Evolutionary conservation across 192 early-diverging fungal species (phyloP).

Genomic region (Rhizophlyctis rosea): DNA sequence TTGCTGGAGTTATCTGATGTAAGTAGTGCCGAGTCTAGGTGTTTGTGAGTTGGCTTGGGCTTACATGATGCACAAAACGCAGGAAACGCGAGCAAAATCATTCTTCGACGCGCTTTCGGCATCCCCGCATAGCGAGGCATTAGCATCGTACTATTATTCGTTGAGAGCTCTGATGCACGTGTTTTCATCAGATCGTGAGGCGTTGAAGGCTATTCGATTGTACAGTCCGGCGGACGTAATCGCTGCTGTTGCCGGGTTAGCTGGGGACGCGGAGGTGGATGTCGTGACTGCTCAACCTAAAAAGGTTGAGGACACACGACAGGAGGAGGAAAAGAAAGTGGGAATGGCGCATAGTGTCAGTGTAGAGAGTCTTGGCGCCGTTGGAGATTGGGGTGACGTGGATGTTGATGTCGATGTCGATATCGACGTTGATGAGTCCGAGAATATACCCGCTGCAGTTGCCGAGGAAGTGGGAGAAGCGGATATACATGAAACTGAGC

Average conservation of each 20-base stretch:
- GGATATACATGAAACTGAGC: too few species aligned
- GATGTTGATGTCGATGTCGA: not conserved
- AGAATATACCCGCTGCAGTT: too few species aligned
- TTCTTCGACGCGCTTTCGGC: constrained; percentile 29
- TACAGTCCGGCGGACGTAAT: not conserved
- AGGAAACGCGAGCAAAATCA: constrained; percentile 9
- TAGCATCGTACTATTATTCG: constrained; percentile 31
- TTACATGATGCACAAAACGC: not conserved
- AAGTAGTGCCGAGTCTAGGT: constrained; percentile 1
- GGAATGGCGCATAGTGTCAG: not conserved
- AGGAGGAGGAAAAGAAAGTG: too few species aligned
- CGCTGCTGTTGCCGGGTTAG: not conserved
- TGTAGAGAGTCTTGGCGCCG: not conserved
- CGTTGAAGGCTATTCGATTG: not conserved
- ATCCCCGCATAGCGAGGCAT: constrained; percentile 16
- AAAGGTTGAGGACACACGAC: too few species aligned
- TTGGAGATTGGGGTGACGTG: not conserved
- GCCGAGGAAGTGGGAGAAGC: too few species aligned
- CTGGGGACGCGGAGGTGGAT: not conserved
- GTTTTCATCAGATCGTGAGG: not conserved
- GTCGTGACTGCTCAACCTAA: too few species aligned
- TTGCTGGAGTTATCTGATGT: constrained; percentile 26
- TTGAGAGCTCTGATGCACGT: constrained; percentile 15
- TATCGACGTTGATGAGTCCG: not conserved
- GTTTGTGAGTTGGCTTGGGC: not conserved